These are phyloP conservation scores for Caloboletus firmus DNA, from an alignment of 1,284 basidiomycete species.

Conservation along the genomic window DNA sequence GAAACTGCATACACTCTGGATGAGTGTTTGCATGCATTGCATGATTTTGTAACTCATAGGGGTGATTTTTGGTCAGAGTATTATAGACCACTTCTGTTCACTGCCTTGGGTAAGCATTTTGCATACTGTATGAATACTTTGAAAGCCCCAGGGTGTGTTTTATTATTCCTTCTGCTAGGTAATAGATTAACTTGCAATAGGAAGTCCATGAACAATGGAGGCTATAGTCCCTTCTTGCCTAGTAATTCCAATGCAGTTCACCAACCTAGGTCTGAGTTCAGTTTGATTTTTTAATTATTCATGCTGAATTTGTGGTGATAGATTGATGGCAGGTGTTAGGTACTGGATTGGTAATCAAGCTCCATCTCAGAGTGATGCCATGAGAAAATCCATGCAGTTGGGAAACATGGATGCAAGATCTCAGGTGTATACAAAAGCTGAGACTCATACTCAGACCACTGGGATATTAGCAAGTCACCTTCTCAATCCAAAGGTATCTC, in stretches of 20 bases:
- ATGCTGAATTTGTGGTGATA: slow-evolving; percentile 26
- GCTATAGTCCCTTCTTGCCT: slow-evolving; percentile 72
- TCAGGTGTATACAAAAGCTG: slow-evolving; percentile 18
- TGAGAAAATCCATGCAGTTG: slow-evolving; percentile 35
- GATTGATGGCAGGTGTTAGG: slow-evolving; percentile 71
- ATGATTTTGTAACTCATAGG: slow-evolving; percentile 55
- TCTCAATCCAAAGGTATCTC: slow-evolving; percentile 65
- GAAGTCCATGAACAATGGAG: slow-evolving; percentile 65
- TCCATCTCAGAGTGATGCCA: slow-evolving; percentile 29
- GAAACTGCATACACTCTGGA: slow-evolving; percentile 58
- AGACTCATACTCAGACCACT: slow-evolving; percentile 56
- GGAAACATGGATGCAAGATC: slow-evolving; percentile 30
- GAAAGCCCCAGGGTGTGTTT: slow-evolving; percentile 71
- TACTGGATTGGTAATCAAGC: slow-evolving; percentile 65
- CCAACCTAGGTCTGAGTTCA: slow-evolving; percentile 26
- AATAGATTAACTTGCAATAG: slow-evolving; percentile 35
- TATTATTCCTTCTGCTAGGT: background rate
- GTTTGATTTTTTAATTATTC: background rate
- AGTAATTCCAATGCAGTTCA: slow-evolving; percentile 41
- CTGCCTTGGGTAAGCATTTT: slow-evolving; percentile 80
- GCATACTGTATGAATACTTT: slow-evolving; percentile 85
- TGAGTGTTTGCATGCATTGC: slow-evolving; percentile 55
- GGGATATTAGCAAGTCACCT: slow-evolving; percentile 61
- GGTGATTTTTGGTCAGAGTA: slow-evolving; percentile 89
- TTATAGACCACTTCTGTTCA: slow-evolving; percentile 84